Conservation (phyloP, 2,329 filamentous ascomycete genomes). For the Penicillium sp. region DNA sequence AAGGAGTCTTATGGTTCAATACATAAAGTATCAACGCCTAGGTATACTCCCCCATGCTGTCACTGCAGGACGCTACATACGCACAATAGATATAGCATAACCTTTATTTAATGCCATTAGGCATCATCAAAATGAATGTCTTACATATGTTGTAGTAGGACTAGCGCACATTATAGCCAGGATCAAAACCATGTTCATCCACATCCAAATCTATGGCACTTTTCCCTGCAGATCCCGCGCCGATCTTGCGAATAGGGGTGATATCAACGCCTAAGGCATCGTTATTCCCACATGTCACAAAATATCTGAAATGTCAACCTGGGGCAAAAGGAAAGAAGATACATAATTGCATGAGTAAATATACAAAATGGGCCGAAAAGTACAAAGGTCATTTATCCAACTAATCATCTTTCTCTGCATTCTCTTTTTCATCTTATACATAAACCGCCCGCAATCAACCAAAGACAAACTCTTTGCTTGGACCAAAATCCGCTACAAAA, state of each 20-base stretch:
- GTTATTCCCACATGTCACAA: background rate
- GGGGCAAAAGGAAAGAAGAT: background rate
- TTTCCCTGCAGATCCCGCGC: background rate
- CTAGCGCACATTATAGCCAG: background rate
- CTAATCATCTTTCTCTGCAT: conserved; percentile 35
- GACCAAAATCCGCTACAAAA: conserved; percentile 45
- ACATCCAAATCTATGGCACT: background rate
- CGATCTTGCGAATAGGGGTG: background rate
- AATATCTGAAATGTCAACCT: background rate
- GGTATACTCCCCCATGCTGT: no score
- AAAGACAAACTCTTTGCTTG: conserved; percentile 41
- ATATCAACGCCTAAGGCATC: conserved; percentile 1
- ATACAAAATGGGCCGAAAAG: conserved; percentile 36
- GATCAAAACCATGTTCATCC: background rate
- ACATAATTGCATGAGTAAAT: conserved; percentile 3
- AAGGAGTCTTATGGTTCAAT: no score
- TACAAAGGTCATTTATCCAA: conserved; percentile 36
- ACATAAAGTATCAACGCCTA: no score
- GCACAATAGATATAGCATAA: background rate
- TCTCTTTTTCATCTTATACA: conserved; percentile 38
- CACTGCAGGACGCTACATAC: no score
- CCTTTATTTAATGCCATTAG: background rate
- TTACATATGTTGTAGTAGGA: background rate
- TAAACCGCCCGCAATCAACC: conserved; percentile 32
- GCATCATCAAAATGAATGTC: background rate